Conservation (phyloP, 176 grass and related monocot genomes). For the sorghum (Sorghum bicolor) region DNA sequence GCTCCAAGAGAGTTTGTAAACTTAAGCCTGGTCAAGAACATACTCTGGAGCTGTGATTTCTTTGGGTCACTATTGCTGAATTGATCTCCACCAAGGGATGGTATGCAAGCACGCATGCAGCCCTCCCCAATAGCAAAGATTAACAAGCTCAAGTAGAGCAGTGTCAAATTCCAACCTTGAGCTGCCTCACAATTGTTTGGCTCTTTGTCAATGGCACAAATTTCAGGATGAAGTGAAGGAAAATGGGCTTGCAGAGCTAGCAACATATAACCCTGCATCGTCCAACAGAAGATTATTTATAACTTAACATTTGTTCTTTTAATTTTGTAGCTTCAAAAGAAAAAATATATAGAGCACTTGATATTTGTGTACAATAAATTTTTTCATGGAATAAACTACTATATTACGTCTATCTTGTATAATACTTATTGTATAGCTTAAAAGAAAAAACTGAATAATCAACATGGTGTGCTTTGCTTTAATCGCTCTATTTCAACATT, state of each 20-base stretch:
- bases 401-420: not conserved
- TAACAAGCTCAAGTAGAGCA: conserved; percentile 36
- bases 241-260: conserved; percentile 53
- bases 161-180: conserved; percentile 23
- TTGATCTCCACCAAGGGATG: conserved; percentile 36
- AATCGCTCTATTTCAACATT: not conserved
- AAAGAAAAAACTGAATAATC: not conserved
- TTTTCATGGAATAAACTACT: not conserved
- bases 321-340: not conserved
- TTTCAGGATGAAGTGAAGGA: conserved; percentile 40
- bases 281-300: not conserved
- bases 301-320: not conserved
- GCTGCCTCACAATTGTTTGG: conserved; percentile 27
- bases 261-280: conserved; percentile 48
- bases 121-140: conserved; percentile 39
- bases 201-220: conserved; percentile 49
- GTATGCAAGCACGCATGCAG: conserved; percentile 42
- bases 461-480: not conserved
- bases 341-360: not conserved
- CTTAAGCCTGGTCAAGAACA: conserved; percentile 28
- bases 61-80: conserved; percentile 23
- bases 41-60: conserved; percentile 14
- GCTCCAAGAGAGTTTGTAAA: conserved; percentile 38
- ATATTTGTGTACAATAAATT: not conserved
- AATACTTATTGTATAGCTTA: not conserved